Evolutionary conservation across 352 stramenopile genomes (phyloP).

Genomic region (Phytophthora citrophthora): DNA sequence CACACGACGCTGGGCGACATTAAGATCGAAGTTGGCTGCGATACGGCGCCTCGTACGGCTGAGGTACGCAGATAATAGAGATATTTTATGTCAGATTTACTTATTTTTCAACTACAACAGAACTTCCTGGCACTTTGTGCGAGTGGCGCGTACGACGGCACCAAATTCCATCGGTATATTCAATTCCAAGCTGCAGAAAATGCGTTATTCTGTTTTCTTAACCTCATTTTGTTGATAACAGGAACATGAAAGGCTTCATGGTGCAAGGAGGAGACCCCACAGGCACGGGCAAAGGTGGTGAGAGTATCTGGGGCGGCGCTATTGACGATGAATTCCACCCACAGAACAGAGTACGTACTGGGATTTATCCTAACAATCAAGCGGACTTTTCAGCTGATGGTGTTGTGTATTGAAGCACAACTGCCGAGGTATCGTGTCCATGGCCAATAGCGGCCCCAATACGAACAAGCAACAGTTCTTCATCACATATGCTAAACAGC

Average conservation of each 20-base stretch:
- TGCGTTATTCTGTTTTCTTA: background rate
- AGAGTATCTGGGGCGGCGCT: slow-evolving; percentile 91
- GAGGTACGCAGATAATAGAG: slow-evolving; percentile 49
- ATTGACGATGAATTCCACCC: slow-evolving; percentile 94
- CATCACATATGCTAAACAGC: slow-evolving; percentile 96
- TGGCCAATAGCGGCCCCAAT: slow-evolving; percentile 93
- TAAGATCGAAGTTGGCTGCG: slow-evolving; percentile 97
- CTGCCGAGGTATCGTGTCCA: slow-evolving; percentile 90
- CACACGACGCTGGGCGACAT: slow-evolving; percentile 96
- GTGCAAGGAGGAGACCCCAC: slow-evolving; percentile 91
- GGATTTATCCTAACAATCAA: too few relatives aligned
- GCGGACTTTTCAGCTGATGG: background rate
- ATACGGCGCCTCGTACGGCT: slow-evolving; percentile 90
- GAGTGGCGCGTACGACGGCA: slow-evolving; percentile 90
- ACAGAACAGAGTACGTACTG: slow-evolving; percentile 66
- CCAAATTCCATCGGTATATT: slow-evolving; percentile 89
- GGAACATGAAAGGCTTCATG: slow-evolving; percentile 91
- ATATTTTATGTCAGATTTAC: background rate
- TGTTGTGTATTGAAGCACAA: slow-evolving; percentile 72
- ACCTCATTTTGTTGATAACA: slow-evolving; percentile 13
- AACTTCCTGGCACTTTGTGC: slow-evolving; percentile 97
- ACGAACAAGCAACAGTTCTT: slow-evolving; percentile 98
- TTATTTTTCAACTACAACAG: slow-evolving; percentile 50
- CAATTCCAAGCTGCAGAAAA: background rate
- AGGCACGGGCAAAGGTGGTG: slow-evolving; percentile 90